Evolutionary conservation across 129 eudicot species (phyloP).

Genomic region (Flaveria robusta): DNA sequence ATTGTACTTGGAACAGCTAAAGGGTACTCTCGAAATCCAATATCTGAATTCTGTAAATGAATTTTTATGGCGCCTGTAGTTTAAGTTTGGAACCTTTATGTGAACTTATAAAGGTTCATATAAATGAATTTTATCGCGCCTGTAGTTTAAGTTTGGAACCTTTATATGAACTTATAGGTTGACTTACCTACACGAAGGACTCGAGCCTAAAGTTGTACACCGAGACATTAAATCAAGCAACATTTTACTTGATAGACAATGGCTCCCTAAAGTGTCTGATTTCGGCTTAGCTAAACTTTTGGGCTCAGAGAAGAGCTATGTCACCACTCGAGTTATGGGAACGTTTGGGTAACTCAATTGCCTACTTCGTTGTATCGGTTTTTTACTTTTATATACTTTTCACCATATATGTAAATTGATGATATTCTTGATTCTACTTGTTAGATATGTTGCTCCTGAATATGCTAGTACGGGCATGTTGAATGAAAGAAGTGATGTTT

Average conservation of each 20-base stretch:
- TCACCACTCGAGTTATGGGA: slow-evolving; percentile 50
- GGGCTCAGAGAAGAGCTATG: slow-evolving; percentile 53
- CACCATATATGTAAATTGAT: neutral
- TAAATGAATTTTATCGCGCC: neutral
- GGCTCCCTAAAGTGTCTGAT: slow-evolving; percentile 83
- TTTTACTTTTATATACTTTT: neutral
- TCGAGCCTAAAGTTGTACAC: slow-evolving; percentile 90
- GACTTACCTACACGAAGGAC: slow-evolving; percentile 91
- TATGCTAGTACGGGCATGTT: slow-evolving; percentile 97
- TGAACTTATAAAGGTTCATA: slow-evolving; percentile 40
- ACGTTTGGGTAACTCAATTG: slow-evolving; percentile 38
- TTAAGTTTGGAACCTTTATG: slow-evolving; percentile 19
- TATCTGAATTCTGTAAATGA: neutral
- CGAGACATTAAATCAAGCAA: slow-evolving; percentile 90
- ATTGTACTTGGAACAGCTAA: slow-evolving; percentile 78
- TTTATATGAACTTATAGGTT: slow-evolving; percentile 47
- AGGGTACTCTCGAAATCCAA: slow-evolving; percentile 48
- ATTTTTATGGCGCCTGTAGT: neutral
- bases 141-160: slow-evolving; percentile 23
- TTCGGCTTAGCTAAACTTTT: slow-evolving; percentile 83
- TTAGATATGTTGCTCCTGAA: slow-evolving; percentile 94
- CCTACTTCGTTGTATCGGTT: neutral
- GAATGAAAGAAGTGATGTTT: slow-evolving; percentile 90
- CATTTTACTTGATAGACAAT: slow-evolving; percentile 72
- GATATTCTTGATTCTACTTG: slow-evolving; percentile 8